Conservation (phyloP, 2,329 filamentous ascomycete species). For the Colletotrichum theobromicola region DNA sequence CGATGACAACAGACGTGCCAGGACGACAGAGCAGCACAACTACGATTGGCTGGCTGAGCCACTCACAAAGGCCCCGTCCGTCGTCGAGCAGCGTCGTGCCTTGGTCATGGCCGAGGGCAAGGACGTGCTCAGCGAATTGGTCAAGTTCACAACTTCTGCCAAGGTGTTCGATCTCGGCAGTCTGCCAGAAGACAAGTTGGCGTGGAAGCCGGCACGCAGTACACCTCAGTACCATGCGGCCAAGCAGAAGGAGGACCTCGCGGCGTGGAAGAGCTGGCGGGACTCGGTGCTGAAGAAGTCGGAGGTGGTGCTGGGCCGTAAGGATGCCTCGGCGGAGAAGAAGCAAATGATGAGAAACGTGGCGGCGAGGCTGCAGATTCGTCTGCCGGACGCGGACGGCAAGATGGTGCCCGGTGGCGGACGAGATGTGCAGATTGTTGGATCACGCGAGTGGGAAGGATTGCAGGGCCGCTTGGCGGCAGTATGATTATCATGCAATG, state of each 20-base stretch:
- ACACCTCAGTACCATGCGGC: conserved; percentile 72
- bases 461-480: conserved; percentile 49
- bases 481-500: conserved; percentile 23
- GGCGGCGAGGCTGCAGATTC: conserved; percentile 56
- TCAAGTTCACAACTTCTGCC: conserved; percentile 63
- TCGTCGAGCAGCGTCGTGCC: conserved; percentile 52
- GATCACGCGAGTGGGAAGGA: conserved; percentile 60
- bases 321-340: conserved; percentile 26
- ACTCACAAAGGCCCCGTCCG: conserved; percentile 50
- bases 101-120: conserved; percentile 66
- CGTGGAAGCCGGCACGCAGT: conserved; percentile 68
- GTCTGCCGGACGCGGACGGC: conserved; percentile 50
- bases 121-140: conserved; percentile 68
- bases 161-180: conserved; percentile 63
- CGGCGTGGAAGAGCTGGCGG: conserved; percentile 65
- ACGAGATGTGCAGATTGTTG: conserved; percentile 55
- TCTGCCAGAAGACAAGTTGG: conserved; percentile 64
- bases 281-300: conserved; percentile 60
- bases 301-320: conserved; percentile 36
- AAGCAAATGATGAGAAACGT: conserved; percentile 35
- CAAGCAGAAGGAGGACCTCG: conserved; percentile 69
- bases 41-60: conserved; percentile 71
- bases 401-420: conserved; percentile 44
- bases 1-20: conserved; percentile 69
- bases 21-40: conserved; percentile 59